Percentiles rank a stretch among this genome's conserved stretches.
Evolutionary conservation across 2,329 filamentous ascomycete genomes (phyloP).

Genomic region (Dactylellina cionopaga): DNA sequence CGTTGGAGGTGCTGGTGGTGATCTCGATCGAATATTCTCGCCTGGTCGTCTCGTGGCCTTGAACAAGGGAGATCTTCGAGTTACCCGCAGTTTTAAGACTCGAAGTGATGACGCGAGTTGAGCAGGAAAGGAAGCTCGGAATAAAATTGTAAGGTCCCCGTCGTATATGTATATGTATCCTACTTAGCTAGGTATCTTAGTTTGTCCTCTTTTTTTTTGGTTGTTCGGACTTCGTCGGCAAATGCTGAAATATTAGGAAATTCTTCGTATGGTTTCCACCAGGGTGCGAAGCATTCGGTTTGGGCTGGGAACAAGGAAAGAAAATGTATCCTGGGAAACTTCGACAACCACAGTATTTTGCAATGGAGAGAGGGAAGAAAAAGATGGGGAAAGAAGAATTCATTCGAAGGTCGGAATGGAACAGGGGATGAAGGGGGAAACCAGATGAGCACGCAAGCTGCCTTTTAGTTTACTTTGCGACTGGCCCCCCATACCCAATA

Average conservation of each 20-base stretch:
- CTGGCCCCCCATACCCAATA: conserved; percentile 20
- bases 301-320: conserved; percentile 3
- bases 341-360: not conserved
- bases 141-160: not conserved
- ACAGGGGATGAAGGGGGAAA: not conserved
- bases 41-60: not conserved
- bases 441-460: conserved; percentile 31
- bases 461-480: conserved; percentile 39
- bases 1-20: not conserved
- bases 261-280: not conserved
- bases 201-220: not conserved
- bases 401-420: conserved; percentile 6
- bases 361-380: not conserved
- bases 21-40: not conserved
- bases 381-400: conserved; percentile 17
- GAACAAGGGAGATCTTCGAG: conserved; percentile 14
- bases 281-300: not conserved
- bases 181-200: not conserved
- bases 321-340: not conserved
- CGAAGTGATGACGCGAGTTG: conserved; percentile 25
- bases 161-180: not conserved
- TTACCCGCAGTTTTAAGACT: conserved; percentile 9
- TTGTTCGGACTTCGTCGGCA: conserved; percentile 19
- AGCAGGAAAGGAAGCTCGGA: conserved; percentile 34
- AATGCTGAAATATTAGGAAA: not conserved